Evolutionary conservation across 306 rosid species (phyloP).

Genomic region (Hylodesmum podocarpum): DNA sequence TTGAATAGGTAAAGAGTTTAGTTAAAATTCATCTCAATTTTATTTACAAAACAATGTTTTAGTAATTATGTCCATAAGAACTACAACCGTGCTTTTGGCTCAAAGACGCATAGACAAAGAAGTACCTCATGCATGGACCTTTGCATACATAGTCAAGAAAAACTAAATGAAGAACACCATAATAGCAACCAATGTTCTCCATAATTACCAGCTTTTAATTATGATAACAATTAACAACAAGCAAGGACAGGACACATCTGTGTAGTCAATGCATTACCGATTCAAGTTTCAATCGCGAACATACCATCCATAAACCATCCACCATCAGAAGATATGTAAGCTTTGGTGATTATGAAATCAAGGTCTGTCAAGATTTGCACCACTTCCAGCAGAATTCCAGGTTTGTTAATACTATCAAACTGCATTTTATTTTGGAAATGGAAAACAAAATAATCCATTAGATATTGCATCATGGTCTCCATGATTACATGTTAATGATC

Average conservation of each 20-base stretch:
- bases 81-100: not conserved
- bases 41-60: not conserved
- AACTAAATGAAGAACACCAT: not conserved
- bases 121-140: not conserved
- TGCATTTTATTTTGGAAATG: conserved; percentile 14
- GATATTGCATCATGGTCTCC: conserved; percentile 12
- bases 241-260: not conserved
- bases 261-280: not conserved
- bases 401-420: conserved; percentile 80
- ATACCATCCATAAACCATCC: conserved; percentile 96
- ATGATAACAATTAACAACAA: conserved; percentile 6
- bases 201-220: not conserved
- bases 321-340: conserved; percentile 83
- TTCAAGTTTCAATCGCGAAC: conserved; percentile 20
- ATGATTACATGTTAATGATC: conserved; percentile 2
- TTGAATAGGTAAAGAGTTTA: not conserved
- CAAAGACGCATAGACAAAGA: not conserved
- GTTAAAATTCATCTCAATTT: not conserved
- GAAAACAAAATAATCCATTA: not conserved
- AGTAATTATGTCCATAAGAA: not conserved
- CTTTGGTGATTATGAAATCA: conserved; percentile 78
- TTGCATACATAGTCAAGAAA: not conserved
- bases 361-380: conserved; percentile 78
- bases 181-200: not conserved
- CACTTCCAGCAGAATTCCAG: conserved; percentile 86